Percentiles rank a stretch among this genome's conserved stretches.
These are phyloP conservation scores for Tephrocybe rancida DNA, from an alignment of 768 basidiomycete species.

Conservation along the genomic window DNA sequence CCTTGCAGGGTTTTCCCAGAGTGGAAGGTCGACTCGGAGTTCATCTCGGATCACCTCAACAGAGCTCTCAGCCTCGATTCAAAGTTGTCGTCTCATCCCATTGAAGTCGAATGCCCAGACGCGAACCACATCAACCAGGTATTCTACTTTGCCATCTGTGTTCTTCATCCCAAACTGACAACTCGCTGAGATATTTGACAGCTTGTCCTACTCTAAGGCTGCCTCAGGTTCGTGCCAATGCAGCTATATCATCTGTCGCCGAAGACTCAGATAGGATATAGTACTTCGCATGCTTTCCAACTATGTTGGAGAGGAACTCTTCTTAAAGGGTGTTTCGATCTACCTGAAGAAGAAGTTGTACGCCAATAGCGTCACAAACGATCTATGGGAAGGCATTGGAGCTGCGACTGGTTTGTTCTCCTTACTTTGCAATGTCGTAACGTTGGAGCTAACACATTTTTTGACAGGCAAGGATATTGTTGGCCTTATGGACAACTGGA, in stretches of 20 bases:
- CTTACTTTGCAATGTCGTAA: neutral
- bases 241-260: neutral
- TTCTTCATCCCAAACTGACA: neutral
- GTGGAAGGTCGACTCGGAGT: slow-evolving; percentile 82
- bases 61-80: slow-evolving; percentile 83
- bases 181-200: slow-evolving; percentile 76
- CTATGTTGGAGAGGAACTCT: slow-evolving; percentile 86
- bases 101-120: slow-evolving; percentile 89
- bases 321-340: slow-evolving; percentile 86
- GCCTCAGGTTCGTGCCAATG: slow-evolving; percentile 56
- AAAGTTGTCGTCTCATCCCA: slow-evolving; percentile 87
- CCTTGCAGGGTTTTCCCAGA: slow-evolving; percentile 70
- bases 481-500: slow-evolving; percentile 90
- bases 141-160: neutral
- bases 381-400: slow-evolving; percentile 87
- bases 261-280: slow-evolving; percentile 18
- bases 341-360: slow-evolving; percentile 91
- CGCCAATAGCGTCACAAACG: slow-evolving; percentile 80
- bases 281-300: slow-evolving; percentile 94
- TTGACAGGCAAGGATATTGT: slow-evolving; percentile 63
- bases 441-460: neutral
- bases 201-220: slow-evolving; percentile 84
- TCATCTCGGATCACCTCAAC: slow-evolving; percentile 78
- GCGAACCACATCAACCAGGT: slow-evolving; percentile 84
- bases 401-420: slow-evolving; percentile 57